phyloP scores from a whole-genome alignment of 306 rosid genomes.

The Cicer pinnatifidum region DNA sequence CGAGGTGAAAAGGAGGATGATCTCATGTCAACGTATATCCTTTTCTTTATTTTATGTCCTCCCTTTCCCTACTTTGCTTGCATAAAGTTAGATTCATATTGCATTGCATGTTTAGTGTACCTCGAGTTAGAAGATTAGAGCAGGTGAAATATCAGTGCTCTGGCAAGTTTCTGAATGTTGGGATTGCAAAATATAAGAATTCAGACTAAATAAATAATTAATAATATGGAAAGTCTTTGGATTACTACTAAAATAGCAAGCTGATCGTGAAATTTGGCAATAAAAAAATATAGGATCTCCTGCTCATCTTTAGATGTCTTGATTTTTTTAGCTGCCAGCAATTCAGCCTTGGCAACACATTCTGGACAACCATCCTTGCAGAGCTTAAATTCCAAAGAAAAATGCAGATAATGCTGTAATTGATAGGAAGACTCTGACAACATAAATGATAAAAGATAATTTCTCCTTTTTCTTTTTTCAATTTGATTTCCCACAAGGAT shows the following conservation, averaged over 20 bases:
- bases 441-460: not conserved
- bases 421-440: not conserved
- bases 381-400: not conserved
- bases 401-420: not conserved
- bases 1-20: conserved; percentile 92
- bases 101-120: conserved; percentile 10
- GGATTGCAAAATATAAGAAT: not conserved
- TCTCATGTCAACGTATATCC: conserved; percentile 76
- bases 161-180: not conserved
- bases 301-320: conserved; percentile 11
- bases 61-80: not conserved
- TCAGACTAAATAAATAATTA: conserved; percentile 4
- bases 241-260: not conserved
- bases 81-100: conserved; percentile 8
- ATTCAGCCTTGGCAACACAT: not conserved
- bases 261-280: not conserved
- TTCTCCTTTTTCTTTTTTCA: not conserved
- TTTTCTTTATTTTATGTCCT: conserved; percentile 38
- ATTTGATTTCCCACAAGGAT: not conserved
- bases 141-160: not conserved
- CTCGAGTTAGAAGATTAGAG: not conserved
- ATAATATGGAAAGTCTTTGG: conserved; percentile 9
- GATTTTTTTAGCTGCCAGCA: not conserved
- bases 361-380: not conserved
- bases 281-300: not conserved